Percentiles rank a stretch among this genome's conserved stretches.
Conservation (phyloP, 1,284 basidiomycete species). For the Inonotus obliquus region DNA sequence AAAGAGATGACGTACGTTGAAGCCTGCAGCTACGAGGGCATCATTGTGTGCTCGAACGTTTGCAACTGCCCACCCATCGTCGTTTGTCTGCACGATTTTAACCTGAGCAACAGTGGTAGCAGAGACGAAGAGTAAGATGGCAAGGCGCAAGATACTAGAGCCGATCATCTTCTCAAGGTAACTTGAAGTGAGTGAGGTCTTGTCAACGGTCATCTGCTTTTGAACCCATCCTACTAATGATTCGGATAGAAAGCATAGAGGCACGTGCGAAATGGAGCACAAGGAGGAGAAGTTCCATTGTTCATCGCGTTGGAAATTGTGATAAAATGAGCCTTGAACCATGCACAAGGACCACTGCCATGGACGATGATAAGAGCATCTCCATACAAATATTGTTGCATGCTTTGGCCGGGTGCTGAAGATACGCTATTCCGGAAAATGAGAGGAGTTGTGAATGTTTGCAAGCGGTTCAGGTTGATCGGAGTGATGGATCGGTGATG, state of each 20-base stretch:
- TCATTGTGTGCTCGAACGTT: constrained; percentile 42
- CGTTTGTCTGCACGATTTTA: constrained; percentile 36
- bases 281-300: neutral
- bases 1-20: constrained; percentile 31
- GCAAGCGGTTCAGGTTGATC: too few species aligned
- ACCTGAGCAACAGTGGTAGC: neutral
- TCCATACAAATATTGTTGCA: too few species aligned
- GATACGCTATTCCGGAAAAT: too few species aligned
- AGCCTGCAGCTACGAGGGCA: constrained; percentile 36
- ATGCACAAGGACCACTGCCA: neutral
- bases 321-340: neutral
- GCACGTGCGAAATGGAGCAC: neutral
- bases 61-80: constrained; percentile 50
- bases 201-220: neutral
- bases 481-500: too few species aligned
- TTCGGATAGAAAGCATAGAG: neutral
- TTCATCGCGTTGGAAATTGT: neutral
- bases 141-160: neutral
- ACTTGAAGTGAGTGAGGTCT: neutral
- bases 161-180: too few species aligned
- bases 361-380: neutral
- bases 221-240: neutral
- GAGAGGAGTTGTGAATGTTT: too few species aligned
- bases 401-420: too few species aligned
- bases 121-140: neutral